phyloP scores from a whole-genome alignment of 2,329 filamentous ascomycete genomes.

The Paecilomyces dactylethromorphus region DNA sequence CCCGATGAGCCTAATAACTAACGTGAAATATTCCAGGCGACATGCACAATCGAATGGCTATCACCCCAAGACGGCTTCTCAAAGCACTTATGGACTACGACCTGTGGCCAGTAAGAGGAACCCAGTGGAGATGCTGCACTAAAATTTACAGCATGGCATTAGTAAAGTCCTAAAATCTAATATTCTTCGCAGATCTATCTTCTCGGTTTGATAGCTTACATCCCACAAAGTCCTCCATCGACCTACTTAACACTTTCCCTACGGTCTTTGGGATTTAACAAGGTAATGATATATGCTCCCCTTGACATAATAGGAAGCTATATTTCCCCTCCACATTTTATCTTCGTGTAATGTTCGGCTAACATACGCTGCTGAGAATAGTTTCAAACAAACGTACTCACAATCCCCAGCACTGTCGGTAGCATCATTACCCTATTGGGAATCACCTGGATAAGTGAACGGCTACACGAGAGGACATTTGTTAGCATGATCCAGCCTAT shows the following conservation, averaged over 20 bases:
- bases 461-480: constrained; percentile 41
- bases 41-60: constrained; percentile 56
- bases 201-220: constrained; percentile 48
- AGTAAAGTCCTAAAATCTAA: too few species aligned
- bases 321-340: not conserved
- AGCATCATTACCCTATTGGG: constrained; percentile 36
- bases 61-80: constrained; percentile 46
- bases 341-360: not conserved
- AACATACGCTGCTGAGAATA: not conserved
- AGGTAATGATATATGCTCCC: constrained; percentile 13
- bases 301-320: too few species aligned
- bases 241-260: constrained; percentile 56
- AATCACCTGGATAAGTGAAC: constrained; percentile 41
- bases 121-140: not conserved
- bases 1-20: not conserved
- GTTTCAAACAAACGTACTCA: constrained; percentile 57
- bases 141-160: constrained; percentile 14
- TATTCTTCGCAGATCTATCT: constrained; percentile 32
- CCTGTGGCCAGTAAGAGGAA: constrained; percentile 43
- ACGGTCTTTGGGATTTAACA: constrained; percentile 51
- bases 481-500: constrained; percentile 46
- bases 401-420: constrained; percentile 43
- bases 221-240: constrained; percentile 45
- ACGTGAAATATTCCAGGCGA: constrained; percentile 19
- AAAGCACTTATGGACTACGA: constrained; percentile 53